These are phyloP conservation scores for Dispira parvispora DNA, from an alignment of 192 early-diverging fungal species.

Conservation along the genomic window DNA sequence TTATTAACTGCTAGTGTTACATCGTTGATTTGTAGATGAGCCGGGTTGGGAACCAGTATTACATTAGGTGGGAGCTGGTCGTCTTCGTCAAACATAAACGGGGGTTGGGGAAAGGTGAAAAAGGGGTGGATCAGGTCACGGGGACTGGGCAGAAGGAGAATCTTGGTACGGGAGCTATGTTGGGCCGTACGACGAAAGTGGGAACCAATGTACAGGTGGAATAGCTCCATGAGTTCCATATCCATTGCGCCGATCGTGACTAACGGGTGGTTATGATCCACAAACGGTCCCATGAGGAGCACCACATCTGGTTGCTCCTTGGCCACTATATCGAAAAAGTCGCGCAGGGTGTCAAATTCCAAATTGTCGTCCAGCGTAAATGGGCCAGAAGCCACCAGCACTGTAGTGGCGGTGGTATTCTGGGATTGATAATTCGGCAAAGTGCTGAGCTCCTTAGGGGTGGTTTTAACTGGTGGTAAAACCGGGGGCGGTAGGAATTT, in stretches of 20 bases:
- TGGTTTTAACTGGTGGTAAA: conserved; percentile 23
- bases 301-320: conserved; percentile 60
- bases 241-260: conserved; percentile 34
- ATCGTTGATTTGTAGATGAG: conserved; percentile 71
- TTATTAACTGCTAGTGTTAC: conserved; percentile 58
- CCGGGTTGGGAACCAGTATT: conserved; percentile 55
- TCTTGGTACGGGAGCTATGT: conserved; percentile 22
- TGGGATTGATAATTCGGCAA: background rate
- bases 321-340: conserved; percentile 42
- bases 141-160: conserved; percentile 60
- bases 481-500: conserved; percentile 40
- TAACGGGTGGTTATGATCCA: conserved; percentile 37
- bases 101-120: conserved; percentile 73
- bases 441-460: conserved; percentile 4
- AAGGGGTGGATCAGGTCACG: conserved; percentile 59
- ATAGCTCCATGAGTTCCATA: conserved; percentile 40
- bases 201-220: conserved; percentile 38
- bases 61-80: background rate
- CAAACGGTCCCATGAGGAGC: conserved; percentile 64
- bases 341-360: conserved; percentile 64
- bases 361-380: conserved; percentile 68
- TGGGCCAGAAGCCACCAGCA: conserved; percentile 69
- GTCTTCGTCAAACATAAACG: conserved; percentile 25
- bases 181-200: conserved; percentile 34
- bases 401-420: conserved; percentile 16